Evolutionary conservation across 306 rosid genomes (phyloP), one percentile per base, ranked within the genome.

Genomic region (Cotoneaster glaucophyllus): DNA sequence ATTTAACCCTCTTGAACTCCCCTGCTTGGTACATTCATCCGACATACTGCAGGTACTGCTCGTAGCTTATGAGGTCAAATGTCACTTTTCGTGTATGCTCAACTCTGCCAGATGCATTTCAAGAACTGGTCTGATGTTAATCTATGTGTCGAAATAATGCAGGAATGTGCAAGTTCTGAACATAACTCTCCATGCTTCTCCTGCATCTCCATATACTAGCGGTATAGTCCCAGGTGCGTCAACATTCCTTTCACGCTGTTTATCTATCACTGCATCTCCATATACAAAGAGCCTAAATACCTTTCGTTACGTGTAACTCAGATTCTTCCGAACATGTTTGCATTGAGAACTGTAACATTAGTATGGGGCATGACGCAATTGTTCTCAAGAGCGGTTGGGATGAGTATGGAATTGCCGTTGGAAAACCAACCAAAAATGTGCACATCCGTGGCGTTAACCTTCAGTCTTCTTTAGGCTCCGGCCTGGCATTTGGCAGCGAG

Each of bases 351-450:
- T 76, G 93, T 85, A 83, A 80, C 76, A 85, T 90, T 45, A 88
- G 81, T 81, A 83, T 72, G 61, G 87, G 93, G 13, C 78, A 85
- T 59, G 93, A 90, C 82, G 89, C 87, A 26, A 83, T 90, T 59
- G 89, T 65, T 15, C 84, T 90, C 17, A 88, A 90, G 84, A 90
- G 96, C 76, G 93, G 96, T 25, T 88, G 93, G 96, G 96, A 90
- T 78, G 84, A 85, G 77, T 90, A 88, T 66, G 96, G 93, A 21
- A 68, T 88, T 29, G 54, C 86, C 32, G 86, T 67, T 63, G 91
- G 86, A 26, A 84, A 80, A 83, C 82, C 91, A 15, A 86, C 89
- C 53, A 72, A 74, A 12, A 82, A 39, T 67, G 85, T 85, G 45
- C 87, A 85, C 78, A 88, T 90, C 48, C 79, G 74, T 28, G 73